Base-by-base conservation (phyloP, 768 basidiomycete genomes). In the Kwoniella heveanensis region DNA sequence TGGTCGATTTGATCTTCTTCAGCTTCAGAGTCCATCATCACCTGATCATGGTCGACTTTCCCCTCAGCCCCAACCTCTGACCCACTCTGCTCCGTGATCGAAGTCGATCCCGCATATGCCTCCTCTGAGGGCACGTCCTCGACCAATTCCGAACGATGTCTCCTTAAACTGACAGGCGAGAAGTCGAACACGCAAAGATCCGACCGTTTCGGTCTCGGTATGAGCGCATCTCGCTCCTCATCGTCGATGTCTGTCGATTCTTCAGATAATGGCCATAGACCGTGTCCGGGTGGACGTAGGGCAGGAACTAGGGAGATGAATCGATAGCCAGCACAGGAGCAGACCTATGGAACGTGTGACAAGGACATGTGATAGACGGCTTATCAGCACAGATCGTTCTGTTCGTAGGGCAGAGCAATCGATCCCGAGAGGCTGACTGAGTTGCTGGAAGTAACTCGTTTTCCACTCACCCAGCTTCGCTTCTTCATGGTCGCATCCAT, bases 321-420 rank as follows among this genome's bases (percentile, higher is more conserved):
- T 46, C 75, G 68, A 54, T 77, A 77, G 27, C 75, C 75, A 5
- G 75, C 74, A 44, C 75, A 77, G 1, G 70, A 72, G 60, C 75
- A 77, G 29, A 77, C 75, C 75, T 77, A 60, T 24, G 32, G 46
- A 7, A 10, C 4, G 39, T 17, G 39, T 32, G 13, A 32, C 13
- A 32, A 32, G 32, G 32, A 32, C 32, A 32, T 6, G 32, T 32
- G 39, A 19, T 17, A 44, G 19, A 19, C 10, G 4, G 8, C 6
- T 19, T 17, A 44, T 44, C 39, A 44, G 39, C 39, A 44, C 39
- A 32, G 13, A 6, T 44, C 19, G 39, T 44, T n/a, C n/a, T n/a
- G n/a, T n/a, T n/a, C n/a, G n/a, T n/a, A n/a, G n/a, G n/a, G n/a
- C n/a, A n/a, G n/a, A n/a, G n/a, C n/a, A n/a, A n/a, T n/a, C n/a